Conservation (phyloP, 2,329 filamentous ascomycete species). For the Furcasterigmium furcatum region DNA sequence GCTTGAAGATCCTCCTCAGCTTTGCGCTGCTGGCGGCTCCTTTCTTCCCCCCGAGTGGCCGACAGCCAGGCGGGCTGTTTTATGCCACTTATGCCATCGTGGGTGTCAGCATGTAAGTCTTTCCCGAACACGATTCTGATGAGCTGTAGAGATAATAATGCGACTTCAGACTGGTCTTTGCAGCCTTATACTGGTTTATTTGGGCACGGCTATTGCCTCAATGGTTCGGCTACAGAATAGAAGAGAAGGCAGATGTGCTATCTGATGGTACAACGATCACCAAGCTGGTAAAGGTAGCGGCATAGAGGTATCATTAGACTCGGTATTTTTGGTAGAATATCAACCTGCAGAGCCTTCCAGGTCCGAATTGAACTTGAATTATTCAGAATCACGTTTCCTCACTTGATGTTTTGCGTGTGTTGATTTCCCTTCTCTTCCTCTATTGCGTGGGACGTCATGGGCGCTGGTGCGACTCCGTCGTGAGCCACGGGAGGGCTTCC, state of each 20-base stretch:
- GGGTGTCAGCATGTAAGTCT: conserved; percentile 48
- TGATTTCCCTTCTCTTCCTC: too few species aligned
- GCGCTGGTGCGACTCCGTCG: too few species aligned
- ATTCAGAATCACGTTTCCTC: too few species aligned
- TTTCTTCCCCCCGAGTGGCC: conserved; percentile 56
- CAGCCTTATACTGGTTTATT: conserved; percentile 64
- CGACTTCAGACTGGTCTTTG: conserved; percentile 56
- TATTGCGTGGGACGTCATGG: too few species aligned
- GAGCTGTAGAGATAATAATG: too few species aligned
- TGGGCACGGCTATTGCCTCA: conserved; percentile 61
- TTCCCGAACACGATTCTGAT: background rate
- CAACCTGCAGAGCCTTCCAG: background rate
- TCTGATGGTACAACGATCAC: conserved; percentile 67
- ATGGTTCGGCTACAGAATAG: conserved; percentile 56
- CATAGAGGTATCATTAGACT: too few species aligned
- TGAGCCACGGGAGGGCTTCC: too few species aligned
- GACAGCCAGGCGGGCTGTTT: conserved; percentile 40
- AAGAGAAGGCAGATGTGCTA: conserved; percentile 57
- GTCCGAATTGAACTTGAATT: too few species aligned
- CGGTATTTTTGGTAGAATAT: background rate
- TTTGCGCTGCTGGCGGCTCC: conserved; percentile 56
- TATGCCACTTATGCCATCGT: conserved; percentile 54
- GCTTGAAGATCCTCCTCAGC: conserved; percentile 50
- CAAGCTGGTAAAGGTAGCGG: conserved; percentile 37
- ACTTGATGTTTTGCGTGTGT: too few species aligned